Evolutionary conservation across 148 eudicot species (phyloP).

Genomic region (Cornus controversa): DNA sequence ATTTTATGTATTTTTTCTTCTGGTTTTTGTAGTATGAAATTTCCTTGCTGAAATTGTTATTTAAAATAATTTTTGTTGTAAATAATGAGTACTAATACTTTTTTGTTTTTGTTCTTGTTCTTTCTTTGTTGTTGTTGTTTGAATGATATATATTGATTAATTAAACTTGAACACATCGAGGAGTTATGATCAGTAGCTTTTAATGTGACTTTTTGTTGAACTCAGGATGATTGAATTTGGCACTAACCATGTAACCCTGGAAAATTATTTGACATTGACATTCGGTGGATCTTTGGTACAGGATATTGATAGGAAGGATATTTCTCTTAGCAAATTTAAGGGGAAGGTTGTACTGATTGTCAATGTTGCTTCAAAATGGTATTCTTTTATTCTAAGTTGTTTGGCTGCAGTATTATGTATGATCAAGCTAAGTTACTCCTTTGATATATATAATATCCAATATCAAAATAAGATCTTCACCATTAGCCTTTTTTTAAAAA

Average conservation of each 20-base stretch:
- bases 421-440: neutral
- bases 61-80: neutral
- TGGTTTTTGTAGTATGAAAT: too few species aligned
- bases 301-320: slow-evolving; percentile 83
- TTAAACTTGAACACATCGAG: neutral
- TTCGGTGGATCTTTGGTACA: slow-evolving; percentile 29
- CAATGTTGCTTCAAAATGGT: slow-evolving; percentile 96
- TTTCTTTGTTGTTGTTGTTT: too few species aligned
- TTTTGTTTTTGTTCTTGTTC: neutral
- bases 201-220: neutral
- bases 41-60: neutral
- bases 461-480: neutral
- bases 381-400: slow-evolving; percentile 9
- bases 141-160: neutral
- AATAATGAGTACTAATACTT: neutral
- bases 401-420: neutral
- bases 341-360: slow-evolving; percentile 80
- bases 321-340: slow-evolving; percentile 76
- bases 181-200: neutral
- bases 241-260: neutral
- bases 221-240: neutral
- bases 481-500: neutral
- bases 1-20: too few species aligned
- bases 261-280: slow-evolving; percentile 3
- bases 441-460: neutral